These are phyloP conservation scores for Drosera capensis DNA, from an alignment of 148 eudicot genomes.

Conservation along the genomic window DNA sequence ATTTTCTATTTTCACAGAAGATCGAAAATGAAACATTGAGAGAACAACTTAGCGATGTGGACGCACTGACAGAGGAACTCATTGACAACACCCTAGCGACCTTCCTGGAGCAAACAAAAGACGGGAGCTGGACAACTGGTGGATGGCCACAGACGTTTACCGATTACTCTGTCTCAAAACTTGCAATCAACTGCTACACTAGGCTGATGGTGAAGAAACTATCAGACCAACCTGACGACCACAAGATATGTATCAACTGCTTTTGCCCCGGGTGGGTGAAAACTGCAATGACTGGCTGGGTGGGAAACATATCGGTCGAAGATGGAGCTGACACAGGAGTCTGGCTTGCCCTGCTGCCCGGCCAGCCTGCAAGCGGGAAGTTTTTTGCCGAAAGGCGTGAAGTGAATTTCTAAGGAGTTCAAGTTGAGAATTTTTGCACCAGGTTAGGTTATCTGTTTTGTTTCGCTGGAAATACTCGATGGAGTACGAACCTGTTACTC, in stretches of 20 bases:
- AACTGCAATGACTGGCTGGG: constrained; percentile 96
- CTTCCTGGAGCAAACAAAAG: constrained; percentile 69
- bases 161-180: constrained; percentile 78
- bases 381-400: constrained; percentile 90
- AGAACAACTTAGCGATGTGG: constrained; percentile 44
- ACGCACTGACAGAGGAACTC: constrained; percentile 52
- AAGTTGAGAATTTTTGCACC: background rate
- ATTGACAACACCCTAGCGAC: constrained; percentile 37
- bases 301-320: constrained; percentile 59
- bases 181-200: constrained; percentile 72
- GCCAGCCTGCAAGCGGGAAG: constrained; percentile 46
- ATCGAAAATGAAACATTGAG: constrained; percentile 49
- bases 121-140: constrained; percentile 51
- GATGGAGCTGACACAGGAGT: constrained; percentile 93
- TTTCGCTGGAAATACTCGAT: no score
- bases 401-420: constrained; percentile 30
- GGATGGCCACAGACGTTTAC: constrained; percentile 76
- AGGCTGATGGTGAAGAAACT: constrained; percentile 50
- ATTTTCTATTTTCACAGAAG: constrained; percentile 26
- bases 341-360: constrained; percentile 83
- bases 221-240: constrained; percentile 49
- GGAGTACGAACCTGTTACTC: no score
- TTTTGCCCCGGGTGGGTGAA: constrained; percentile 97
- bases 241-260: constrained; percentile 61
- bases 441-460: background rate